Evolutionary conservation across 805 yeast species (phyloP).

Genomic region (Danielia oregonensis): DNA sequence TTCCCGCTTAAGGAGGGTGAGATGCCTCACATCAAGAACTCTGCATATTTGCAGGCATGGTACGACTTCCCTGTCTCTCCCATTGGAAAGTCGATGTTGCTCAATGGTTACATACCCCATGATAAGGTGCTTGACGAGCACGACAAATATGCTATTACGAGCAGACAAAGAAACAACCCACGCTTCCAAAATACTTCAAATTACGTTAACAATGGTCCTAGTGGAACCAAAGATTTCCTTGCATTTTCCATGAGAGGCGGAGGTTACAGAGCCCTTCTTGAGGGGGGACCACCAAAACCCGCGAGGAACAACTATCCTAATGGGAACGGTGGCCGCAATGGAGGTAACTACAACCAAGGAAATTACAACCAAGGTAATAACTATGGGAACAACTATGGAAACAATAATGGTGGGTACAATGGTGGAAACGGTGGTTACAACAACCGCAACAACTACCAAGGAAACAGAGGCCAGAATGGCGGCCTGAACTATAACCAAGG

Average conservation of each 20-base stretch:
- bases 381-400: conserved; percentile 14
- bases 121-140: conserved; percentile 57
- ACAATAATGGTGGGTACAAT: conserved; percentile 12
- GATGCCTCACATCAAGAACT: conserved; percentile 42
- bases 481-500: conserved; percentile 14
- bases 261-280: conserved; percentile 32
- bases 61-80: conserved; percentile 61
- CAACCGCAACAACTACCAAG: background rate
- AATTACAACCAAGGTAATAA: conserved; percentile 11
- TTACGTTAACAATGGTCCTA: conserved; percentile 40
- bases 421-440: conserved; percentile 14
- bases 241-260: conserved; percentile 34
- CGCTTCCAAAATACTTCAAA: conserved; percentile 17
- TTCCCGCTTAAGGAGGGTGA: conserved; percentile 48
- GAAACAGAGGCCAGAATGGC: conserved; percentile 14
- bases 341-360: conserved; percentile 14
- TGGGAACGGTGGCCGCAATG: conserved; percentile 15
- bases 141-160: conserved; percentile 60
- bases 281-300: conserved; percentile 5
- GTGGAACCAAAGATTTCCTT: conserved; percentile 29
- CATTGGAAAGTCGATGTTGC: conserved; percentile 74
- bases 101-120: conserved; percentile 73
- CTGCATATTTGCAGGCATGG: conserved; percentile 39
- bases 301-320: background rate
- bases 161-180: conserved; percentile 30